Evolutionary conservation across 768 basidiomycete genomes (phyloP), one percentile per base, ranked within the genome.

Genomic region (Calocera viscosa): DNA sequence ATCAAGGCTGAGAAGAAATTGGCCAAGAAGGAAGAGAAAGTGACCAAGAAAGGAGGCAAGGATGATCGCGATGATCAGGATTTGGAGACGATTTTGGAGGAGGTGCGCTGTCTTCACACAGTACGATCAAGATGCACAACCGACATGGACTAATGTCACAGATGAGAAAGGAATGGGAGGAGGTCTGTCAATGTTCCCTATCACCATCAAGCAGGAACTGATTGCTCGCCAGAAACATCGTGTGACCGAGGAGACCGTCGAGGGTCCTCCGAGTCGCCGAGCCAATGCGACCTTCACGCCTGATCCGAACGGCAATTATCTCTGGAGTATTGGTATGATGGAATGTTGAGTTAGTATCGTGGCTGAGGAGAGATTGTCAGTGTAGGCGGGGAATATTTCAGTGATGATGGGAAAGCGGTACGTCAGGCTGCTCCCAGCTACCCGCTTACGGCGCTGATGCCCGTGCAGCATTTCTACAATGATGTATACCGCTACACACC

Each of bases 401-500:
- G 85, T 67, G 90, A 94, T 53, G 94, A 94, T 68, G 85, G 85
- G 12, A 89, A 85, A 73, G 87, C 90, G 17, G 88, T 90, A 69
- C 49, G 82, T 73, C 1, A 28, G 32, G 53, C n/a, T n/a, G n/a
- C n/a, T 64, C 40, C 66, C 28, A 63, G 65, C 14, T 17, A 65
- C 30, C 30, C 22, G n/a, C 24, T 26, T 28, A 7, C 12, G n/a
- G n/a, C 41, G 11, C 14, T 8, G 11, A 38, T 8, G 2, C 26
- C 2, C 14, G 10, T 16, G 7, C 30, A 90, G 88, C 84, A 91
- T 73, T 91, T 92, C 75, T 93, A 92, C 76, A 89, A 87, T 70
- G 92, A 94, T 71, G 85, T 91, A 0, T 94, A 87, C 75, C 81
- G 93, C 24, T 94, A 94, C 75, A 82, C 86, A 0, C 89, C 91